These are phyloP conservation scores for Halophytophthora polymorphica DNA, from an alignment of 352 stramenopile genomes.

Conservation along the genomic window DNA sequence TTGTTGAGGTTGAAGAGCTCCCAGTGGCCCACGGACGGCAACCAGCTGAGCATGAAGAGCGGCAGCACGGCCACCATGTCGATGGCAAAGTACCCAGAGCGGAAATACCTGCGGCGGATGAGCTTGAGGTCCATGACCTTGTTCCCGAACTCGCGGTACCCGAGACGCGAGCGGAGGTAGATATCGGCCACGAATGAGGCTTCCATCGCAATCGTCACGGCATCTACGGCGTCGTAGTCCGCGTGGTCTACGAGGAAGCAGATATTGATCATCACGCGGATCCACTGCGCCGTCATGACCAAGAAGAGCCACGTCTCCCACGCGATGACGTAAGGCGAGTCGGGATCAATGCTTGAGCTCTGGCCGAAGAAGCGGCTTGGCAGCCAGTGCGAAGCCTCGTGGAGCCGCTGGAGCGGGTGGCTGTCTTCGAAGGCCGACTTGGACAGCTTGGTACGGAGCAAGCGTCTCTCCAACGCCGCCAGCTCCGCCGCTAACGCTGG, in stretches of 20 bases:
- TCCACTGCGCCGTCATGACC: slow-evolving; percentile 32
- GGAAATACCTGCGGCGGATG: slow-evolving; percentile 36
- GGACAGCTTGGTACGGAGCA: slow-evolving; percentile 38
- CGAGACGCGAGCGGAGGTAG: slow-evolving; percentile 37
- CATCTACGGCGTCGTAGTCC: slow-evolving; percentile 6
- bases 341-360: slow-evolving; percentile 25
- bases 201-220: slow-evolving; percentile 29
- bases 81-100: slow-evolving; percentile 34
- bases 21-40: slow-evolving; percentile 13
- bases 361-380: slow-evolving; percentile 5
- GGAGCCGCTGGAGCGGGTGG: background rate
- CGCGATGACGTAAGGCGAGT: slow-evolving; percentile 20
- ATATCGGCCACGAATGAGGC: slow-evolving; percentile 41
- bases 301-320: slow-evolving; percentile 33
- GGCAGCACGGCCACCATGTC: slow-evolving; percentile 40
- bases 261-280: slow-evolving; percentile 37
- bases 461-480: slow-evolving; percentile 34
- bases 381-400: background rate
- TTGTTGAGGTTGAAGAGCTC: slow-evolving; percentile 63
- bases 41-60: slow-evolving; percentile 45
- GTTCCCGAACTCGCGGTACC: slow-evolving; percentile 55
- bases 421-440: slow-evolving; percentile 11
- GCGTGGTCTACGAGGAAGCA: slow-evolving; percentile 22
- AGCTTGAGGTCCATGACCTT: slow-evolving; percentile 46
- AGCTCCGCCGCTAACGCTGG: slow-evolving; percentile 33